These are phyloP conservation scores for Leishmania tarentolae DNA, from an alignment of 208 protist species.

Conservation along the genomic window DNA sequence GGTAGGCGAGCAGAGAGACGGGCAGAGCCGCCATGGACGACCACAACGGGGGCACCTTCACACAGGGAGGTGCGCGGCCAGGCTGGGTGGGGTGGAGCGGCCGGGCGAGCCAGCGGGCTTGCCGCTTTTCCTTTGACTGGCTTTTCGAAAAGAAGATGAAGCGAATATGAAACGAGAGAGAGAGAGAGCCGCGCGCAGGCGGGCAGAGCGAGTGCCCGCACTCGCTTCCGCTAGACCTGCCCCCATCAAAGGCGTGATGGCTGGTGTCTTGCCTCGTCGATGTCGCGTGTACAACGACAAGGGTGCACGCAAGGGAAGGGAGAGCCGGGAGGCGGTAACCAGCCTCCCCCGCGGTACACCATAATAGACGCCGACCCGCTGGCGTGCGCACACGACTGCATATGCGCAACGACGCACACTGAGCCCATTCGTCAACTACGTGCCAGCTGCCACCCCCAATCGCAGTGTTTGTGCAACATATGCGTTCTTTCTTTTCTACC, in stretches of 20 bases:
- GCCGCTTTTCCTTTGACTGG: background rate
- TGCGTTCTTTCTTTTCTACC: background rate
- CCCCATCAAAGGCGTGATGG: background rate
- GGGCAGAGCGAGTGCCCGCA: background rate
- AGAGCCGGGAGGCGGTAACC: background rate
- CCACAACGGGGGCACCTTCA: background rate
- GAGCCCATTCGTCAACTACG: background rate
- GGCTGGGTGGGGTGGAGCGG: background rate
- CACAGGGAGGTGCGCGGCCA: background rate
- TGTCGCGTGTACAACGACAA: background rate
- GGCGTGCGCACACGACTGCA: conserved; percentile 12
- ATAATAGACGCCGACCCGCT: background rate
- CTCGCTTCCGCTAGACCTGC: background rate
- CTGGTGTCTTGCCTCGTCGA: background rate
- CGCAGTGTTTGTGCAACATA: background rate
- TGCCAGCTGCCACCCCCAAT: background rate
- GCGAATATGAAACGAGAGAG: background rate
- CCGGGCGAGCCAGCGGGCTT: background rate
- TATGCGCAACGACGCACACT: conserved; percentile 5
- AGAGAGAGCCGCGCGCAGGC: background rate
- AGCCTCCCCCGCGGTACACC: background rate
- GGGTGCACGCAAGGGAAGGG: background rate
- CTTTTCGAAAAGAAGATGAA: background rate
- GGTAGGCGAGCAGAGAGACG: background rate
- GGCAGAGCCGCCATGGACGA: background rate